Conservation (phyloP, 2,329 filamentous ascomycete species). For the Cladophialophora exuberans region DNA sequence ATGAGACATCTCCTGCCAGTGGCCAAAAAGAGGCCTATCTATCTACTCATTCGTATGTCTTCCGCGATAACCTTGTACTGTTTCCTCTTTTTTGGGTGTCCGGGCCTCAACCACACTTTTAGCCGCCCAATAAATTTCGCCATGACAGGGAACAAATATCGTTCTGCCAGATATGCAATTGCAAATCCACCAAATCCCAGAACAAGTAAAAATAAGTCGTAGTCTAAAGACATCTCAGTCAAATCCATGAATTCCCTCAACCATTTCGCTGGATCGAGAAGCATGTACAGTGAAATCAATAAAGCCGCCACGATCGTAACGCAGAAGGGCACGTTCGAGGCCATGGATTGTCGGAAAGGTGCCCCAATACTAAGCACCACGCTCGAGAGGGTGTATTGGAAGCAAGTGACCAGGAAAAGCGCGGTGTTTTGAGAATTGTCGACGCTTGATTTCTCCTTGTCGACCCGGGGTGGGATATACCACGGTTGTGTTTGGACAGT, state of each 20-base stretch:
- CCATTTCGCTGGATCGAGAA: slow-evolving; percentile 72
- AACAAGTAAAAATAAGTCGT: slow-evolving; percentile 71
- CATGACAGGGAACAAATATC: slow-evolving; percentile 68
- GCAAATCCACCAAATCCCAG: slow-evolving; percentile 72
- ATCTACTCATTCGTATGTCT: slow-evolving; percentile 49
- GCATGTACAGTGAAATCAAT: slow-evolving; percentile 74
- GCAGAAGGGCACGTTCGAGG: slow-evolving; percentile 84
- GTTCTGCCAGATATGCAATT: slow-evolving; percentile 72
- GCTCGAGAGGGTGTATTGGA: slow-evolving; percentile 90
- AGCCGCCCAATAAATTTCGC: slow-evolving; percentile 68
- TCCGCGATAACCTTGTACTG: slow-evolving; percentile 82
- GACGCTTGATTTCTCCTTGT: slow-evolving; percentile 79
- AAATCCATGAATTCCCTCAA: slow-evolving; percentile 80
- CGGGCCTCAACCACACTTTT: slow-evolving; percentile 59
- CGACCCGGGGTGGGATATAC: slow-evolving; percentile 80
- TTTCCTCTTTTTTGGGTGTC: slow-evolving; percentile 76
- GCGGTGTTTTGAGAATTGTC: slow-evolving; percentile 92
- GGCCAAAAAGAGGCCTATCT: no score
- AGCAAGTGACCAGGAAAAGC: slow-evolving; percentile 87
- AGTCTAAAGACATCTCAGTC: slow-evolving; percentile 72
- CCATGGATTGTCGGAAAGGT: slow-evolving; percentile 82
- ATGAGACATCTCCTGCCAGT: no score
- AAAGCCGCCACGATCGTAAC: slow-evolving; percentile 72
- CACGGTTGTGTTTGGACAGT: slow-evolving; percentile 78
- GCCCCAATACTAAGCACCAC: slow-evolving; percentile 88